Conservation (phyloP, 345 rosid genomes). For the Fremontodendron californicum region DNA sequence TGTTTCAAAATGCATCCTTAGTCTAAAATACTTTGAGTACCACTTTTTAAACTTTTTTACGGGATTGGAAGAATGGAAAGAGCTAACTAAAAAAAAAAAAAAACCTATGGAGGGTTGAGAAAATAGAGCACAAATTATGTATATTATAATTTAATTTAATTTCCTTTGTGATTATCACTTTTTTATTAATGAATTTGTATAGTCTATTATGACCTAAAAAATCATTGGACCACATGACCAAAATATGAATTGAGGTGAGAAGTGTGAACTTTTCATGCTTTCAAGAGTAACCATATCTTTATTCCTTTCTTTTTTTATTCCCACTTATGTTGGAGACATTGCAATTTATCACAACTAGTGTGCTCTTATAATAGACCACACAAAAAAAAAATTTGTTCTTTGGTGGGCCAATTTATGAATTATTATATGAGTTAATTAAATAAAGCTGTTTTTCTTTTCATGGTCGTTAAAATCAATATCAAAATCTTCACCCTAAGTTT, state of each 20-base stretch:
- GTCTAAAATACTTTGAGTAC: no score
- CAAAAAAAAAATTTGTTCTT: background rate
- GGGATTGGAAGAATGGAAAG: background rate
- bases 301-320: constrained; percentile 22
- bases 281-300: constrained; percentile 4
- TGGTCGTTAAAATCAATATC: constrained; percentile 29
- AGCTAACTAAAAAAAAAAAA: background rate
- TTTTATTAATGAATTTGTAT: background rate
- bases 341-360: constrained; percentile 28
- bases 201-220: background rate
- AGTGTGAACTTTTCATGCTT: constrained; percentile 13
- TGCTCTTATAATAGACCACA: constrained; percentile 29
- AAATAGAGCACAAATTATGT: background rate
- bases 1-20: no score
- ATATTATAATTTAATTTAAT: background rate
- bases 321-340: constrained; percentile 31
- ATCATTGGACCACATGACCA: background rate
- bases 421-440: constrained; percentile 12
- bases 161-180: background rate
- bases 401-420: constrained; percentile 7
- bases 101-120: background rate
- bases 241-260: background rate
- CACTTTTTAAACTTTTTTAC: background rate
- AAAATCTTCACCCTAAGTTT: constrained; percentile 18
- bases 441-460: constrained; percentile 15